These are phyloP conservation scores for Annulohypoxylon bovei DNA, from an alignment of 495 filamentous ascomycete genomes.

Conservation along the genomic window DNA sequence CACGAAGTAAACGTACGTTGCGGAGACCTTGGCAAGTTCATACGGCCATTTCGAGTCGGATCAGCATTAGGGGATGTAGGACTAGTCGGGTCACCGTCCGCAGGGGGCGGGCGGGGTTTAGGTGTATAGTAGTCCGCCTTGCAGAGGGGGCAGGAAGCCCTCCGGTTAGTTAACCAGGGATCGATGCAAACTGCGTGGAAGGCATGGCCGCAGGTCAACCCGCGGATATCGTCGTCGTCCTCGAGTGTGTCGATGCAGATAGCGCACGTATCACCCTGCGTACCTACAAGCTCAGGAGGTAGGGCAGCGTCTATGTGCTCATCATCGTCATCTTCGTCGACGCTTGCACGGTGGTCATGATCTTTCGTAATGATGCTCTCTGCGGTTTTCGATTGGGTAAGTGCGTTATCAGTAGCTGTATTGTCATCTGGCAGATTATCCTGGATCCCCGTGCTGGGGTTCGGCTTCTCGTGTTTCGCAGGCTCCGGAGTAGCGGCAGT, in stretches of 20 bases:
- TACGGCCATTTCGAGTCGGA: constrained; percentile 49
- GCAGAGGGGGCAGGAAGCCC: constrained; percentile 96
- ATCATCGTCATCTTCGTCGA: constrained; percentile 79
- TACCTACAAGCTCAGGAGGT: constrained; percentile 81
- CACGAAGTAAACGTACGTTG: constrained; percentile 46
- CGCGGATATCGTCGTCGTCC: constrained; percentile 94
- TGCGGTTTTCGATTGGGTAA: constrained; percentile 29
- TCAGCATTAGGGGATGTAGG: constrained; percentile 36
- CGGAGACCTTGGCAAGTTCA: constrained; percentile 53
- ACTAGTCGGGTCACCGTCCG: constrained; percentile 47
- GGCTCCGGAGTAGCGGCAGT: neutral
- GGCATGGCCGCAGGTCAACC: constrained; percentile 92
- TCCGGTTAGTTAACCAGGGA: constrained; percentile 91
- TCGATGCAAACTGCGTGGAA: constrained; percentile 96
- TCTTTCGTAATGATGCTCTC: constrained; percentile 32
- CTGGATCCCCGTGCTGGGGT: constrained; percentile 10
- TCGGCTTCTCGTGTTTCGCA: constrained; percentile 12
- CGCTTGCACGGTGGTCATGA: constrained; percentile 28
- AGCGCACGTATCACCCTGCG: constrained; percentile 93
- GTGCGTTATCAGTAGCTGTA: constrained; percentile 7
- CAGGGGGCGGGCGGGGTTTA: constrained; percentile 69
- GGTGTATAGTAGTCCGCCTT: constrained; percentile 96
- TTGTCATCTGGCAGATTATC: neutral
- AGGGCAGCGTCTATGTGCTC: constrained; percentile 86
- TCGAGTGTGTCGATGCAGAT: constrained; percentile 96